Percentiles rank a stretch among this genome's conserved stretches.
phyloP scores from a whole-genome alignment of 208 protist species.

The Leishmania braziliensis region DNA sequence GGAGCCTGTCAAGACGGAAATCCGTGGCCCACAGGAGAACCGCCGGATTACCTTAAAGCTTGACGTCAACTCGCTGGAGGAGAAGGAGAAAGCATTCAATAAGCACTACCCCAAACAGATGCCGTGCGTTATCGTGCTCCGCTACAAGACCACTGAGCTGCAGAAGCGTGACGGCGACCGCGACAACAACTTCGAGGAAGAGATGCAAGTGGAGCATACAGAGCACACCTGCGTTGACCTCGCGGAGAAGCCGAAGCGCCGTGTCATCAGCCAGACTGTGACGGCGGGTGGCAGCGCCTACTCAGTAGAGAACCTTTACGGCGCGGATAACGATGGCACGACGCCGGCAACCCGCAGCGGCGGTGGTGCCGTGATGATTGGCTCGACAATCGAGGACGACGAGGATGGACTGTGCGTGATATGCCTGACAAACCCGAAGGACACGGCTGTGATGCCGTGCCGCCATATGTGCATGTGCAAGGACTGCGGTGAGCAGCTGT shows the following conservation, averaged over 20 bases:
- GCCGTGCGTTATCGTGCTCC: conserved; percentile 88
- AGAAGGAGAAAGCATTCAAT: conserved; percentile 87
- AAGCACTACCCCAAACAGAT: conserved; percentile 92
- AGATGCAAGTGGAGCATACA: conserved; percentile 73
- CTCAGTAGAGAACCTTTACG: conserved; percentile 89
- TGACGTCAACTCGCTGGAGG: conserved; percentile 74
- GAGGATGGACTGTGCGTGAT: conserved; percentile 93
- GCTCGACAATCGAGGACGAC: conserved; percentile 78
- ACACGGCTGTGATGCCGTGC: conserved; percentile 94
- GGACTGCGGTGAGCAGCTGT: conserved; percentile 91
- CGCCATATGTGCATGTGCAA: conserved; percentile 96
- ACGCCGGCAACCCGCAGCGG: conserved; percentile 38
- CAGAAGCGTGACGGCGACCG: conserved; percentile 40
- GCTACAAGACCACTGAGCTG: conserved; percentile 80
- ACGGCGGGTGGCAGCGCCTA: conserved; percentile 78
- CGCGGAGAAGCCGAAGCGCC: conserved; percentile 67
- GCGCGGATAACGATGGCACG: conserved; percentile 65
- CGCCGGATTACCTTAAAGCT: conserved; percentile 76
- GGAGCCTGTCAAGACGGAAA: conserved; percentile 71
- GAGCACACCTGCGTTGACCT: conserved; percentile 91
- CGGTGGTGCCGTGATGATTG: conserved; percentile 70
- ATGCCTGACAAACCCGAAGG: conserved; percentile 91
- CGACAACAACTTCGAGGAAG: conserved; percentile 34
- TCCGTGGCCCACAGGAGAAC: conserved; percentile 76
- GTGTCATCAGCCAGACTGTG: conserved; percentile 87